phyloP scores from a whole-genome alignment of 352 stramenopile genomes.

The Phytophthora pistaciae region DNA sequence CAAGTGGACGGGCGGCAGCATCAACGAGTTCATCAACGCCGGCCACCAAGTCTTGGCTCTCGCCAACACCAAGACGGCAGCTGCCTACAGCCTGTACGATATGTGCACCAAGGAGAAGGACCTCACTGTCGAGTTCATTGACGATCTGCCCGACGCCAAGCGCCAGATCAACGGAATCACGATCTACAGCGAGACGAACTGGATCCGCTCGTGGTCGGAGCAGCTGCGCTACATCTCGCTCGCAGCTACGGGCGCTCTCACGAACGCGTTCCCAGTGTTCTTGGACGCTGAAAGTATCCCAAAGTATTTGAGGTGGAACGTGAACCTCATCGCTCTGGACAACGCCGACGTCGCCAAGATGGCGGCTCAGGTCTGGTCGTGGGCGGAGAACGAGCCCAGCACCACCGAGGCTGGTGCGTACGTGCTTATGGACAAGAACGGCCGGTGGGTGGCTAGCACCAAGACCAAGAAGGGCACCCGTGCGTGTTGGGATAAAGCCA shows the following conservation, averaged over 20 bases:
- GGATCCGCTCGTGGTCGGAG: slow-evolving; percentile 58
- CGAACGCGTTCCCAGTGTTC: slow-evolving; percentile 36
- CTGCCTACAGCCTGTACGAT: slow-evolving; percentile 45
- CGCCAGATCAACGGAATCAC: slow-evolving; percentile 50
- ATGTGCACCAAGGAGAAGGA: slow-evolving; percentile 51
- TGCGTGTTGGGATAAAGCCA: slow-evolving; percentile 49
- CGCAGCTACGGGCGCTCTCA: slow-evolving; percentile 32
- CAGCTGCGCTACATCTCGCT: slow-evolving; percentile 65
- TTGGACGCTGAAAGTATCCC: slow-evolving; percentile 49
- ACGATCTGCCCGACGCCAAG: slow-evolving; percentile 43
- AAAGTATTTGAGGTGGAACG: slow-evolving; percentile 65
- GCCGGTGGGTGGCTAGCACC: slow-evolving; percentile 50
- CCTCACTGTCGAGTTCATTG: slow-evolving; percentile 49
- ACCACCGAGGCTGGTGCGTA: slow-evolving; percentile 30
- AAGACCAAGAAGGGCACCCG: slow-evolving; percentile 32
- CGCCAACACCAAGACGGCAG: slow-evolving; percentile 48
- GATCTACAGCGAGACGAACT: slow-evolving; percentile 60
- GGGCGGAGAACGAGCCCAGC: slow-evolving; percentile 57
- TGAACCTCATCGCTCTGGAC: slow-evolving; percentile 66
- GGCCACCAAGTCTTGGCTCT: slow-evolving; percentile 54
- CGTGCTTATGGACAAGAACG: slow-evolving; percentile 45
- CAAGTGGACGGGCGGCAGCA: slow-evolving; percentile 47
- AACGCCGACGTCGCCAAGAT: slow-evolving; percentile 63
- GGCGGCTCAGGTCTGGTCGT: slow-evolving; percentile 63
- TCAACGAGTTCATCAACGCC: slow-evolving; percentile 52